Evolutionary conservation across 805 yeast genomes (phyloP).

Genomic region (Scheffersomyces amazonensis): DNA sequence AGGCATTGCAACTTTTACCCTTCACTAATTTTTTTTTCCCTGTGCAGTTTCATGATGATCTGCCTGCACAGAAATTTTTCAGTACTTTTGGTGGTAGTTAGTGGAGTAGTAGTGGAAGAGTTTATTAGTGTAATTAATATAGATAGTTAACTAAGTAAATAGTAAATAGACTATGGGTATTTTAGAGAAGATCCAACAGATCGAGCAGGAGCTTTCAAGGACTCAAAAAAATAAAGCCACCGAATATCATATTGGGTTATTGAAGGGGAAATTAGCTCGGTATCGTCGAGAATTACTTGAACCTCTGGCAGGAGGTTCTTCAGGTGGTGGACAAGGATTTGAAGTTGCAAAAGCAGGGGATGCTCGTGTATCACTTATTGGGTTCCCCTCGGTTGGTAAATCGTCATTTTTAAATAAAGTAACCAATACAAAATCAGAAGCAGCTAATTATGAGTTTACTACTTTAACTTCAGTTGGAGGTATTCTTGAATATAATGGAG

Average conservation of each 20-base stretch:
- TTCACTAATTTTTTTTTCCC: background rate
- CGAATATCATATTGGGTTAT: conserved; percentile 90
- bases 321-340: conserved; percentile 82
- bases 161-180: conserved; percentile 32
- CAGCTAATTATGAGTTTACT: conserved; percentile 94
- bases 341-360: conserved; percentile 96
- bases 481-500: conserved; percentile 90
- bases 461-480: conserved; percentile 97
- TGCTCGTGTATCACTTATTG: conserved; percentile 92
- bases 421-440: conserved; percentile 90
- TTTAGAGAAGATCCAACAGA: conserved; percentile 75
- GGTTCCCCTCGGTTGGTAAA: conserved; percentile 97
- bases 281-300: conserved; percentile 88
- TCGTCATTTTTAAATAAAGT: conserved; percentile 86
- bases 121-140: too few species aligned
- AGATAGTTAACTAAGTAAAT: too few species aligned
- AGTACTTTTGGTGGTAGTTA: too few species aligned
- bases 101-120: too few species aligned
- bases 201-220: conserved; percentile 89
- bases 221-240: conserved; percentile 98
- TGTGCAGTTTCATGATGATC: background rate
- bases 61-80: background rate
- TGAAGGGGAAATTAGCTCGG: conserved; percentile 92
- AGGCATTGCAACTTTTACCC: too few species aligned
- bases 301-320: conserved; percentile 76